A percentile compares a stretch with the other conserved stretches of the same genome.
These are phyloP conservation scores for Apium graveolens DNA, from an alignment of 129 eudicot genomes.

Conservation along the genomic window DNA sequence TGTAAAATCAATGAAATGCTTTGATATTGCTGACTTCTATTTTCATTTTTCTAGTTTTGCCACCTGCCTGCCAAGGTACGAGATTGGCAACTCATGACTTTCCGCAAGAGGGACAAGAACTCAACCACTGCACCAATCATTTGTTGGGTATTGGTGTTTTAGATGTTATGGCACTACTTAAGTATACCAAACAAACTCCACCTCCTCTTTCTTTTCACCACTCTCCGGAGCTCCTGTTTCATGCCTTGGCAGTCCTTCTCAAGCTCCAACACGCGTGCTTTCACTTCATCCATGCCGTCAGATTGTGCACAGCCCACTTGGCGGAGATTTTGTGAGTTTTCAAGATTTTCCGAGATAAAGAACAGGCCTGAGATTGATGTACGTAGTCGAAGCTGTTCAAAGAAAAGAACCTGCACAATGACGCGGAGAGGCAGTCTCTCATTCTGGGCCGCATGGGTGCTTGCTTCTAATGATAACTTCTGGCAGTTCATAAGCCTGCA, in stretches of 20 bases:
- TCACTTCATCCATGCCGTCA: constrained; percentile 1
- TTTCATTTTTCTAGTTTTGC: background rate
- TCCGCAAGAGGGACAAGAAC: too few species aligned
- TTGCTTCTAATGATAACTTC: constrained; percentile 1
- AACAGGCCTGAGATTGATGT: background rate
- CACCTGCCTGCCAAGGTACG: background rate
- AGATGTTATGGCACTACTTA: background rate
- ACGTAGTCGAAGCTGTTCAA: constrained; percentile 1
- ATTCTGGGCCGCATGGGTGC: constrained; percentile 5
- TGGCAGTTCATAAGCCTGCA: constrained; percentile 2
- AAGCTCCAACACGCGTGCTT: constrained; percentile 3
- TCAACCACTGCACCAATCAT: too few species aligned
- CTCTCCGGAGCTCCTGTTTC: constrained; percentile 1
- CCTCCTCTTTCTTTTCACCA: constrained; percentile 1
- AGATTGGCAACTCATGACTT: too few species aligned
- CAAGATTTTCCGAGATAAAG: background rate
- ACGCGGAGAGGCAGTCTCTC: constrained; percentile 2
- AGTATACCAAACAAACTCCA: constrained; percentile 4
- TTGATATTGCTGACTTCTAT: background rate
- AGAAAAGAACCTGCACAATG: constrained; percentile 2
- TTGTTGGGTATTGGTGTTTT: background rate
- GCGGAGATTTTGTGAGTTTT: constrained; percentile 1
- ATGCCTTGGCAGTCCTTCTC: constrained; percentile 1
- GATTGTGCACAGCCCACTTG: constrained; percentile 4
- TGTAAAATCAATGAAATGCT: background rate